Conservation (phyloP, 2,329 filamentous ascomycete species). For the Aureobasidium sp. region DNA sequence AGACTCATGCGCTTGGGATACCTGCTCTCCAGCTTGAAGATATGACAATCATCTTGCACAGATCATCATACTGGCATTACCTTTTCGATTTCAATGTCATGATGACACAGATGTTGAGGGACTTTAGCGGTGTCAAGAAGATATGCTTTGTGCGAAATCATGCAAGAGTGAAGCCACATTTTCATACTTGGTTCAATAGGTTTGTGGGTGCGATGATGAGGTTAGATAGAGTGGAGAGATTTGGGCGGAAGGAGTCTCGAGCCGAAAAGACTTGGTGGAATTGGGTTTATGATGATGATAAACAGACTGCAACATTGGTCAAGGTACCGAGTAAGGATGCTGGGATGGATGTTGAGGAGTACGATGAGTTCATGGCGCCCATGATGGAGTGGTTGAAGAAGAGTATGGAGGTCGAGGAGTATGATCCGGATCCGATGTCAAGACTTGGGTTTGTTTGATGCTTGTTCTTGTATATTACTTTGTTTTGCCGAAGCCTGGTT, state of each 20-base stretch:
- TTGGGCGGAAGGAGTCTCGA: conserved; percentile 24
- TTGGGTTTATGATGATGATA: conserved; percentile 26
- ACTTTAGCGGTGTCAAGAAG: conserved; percentile 24
- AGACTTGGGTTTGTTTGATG: conserved; percentile 7
- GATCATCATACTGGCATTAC: conserved; percentile 26
- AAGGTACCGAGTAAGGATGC: conserved; percentile 21
- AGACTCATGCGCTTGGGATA: conserved; percentile 24
- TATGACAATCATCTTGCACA: conserved; percentile 25
- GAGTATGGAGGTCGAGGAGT: conserved; percentile 29
- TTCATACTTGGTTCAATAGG: conserved; percentile 30
- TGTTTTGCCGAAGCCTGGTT: background rate
- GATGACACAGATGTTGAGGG: conserved; percentile 26
- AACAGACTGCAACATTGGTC: conserved; percentile 24
- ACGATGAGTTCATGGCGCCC: conserved; percentile 30
- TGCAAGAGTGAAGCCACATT: conserved; percentile 28
- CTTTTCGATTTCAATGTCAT: conserved; percentile 26
- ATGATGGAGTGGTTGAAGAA: conserved; percentile 27
- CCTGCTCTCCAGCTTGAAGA: conserved; percentile 23
- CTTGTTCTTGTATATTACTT: background rate
- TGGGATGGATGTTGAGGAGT: conserved; percentile 27
- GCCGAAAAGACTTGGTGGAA: conserved; percentile 32
- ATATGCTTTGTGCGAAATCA: conserved; percentile 28
- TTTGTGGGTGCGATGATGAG: conserved; percentile 33
- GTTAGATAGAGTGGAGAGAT: conserved; percentile 32
- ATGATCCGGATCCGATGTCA: conserved; percentile 29